phyloP scores from a whole-genome alignment of 2,329 filamentous ascomycete species.

The Microsporum ferrugineum region DNA sequence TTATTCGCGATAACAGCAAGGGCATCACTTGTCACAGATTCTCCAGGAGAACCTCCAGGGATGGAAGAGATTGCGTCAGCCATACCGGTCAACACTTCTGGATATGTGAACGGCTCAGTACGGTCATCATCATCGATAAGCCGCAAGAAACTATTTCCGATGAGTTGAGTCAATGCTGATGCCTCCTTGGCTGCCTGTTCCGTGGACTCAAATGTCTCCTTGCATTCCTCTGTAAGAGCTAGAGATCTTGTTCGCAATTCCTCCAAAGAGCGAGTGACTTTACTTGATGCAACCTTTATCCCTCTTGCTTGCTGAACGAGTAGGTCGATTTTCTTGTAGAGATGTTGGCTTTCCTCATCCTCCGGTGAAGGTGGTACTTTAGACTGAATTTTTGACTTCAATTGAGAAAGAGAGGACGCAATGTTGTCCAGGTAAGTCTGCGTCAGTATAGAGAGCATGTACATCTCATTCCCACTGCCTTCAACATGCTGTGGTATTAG shows the following conservation, averaged over 20 bases:
- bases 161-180: slow-evolving; percentile 52
- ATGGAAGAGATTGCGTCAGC: slow-evolving; percentile 22
- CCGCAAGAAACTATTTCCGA: slow-evolving; percentile 55
- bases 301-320: slow-evolving; percentile 67
- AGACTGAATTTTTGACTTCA: slow-evolving; percentile 55
- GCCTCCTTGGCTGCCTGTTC: slow-evolving; percentile 55
- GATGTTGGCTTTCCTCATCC: slow-evolving; percentile 57
- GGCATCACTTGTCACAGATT: slow-evolving; percentile 41
- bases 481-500: slow-evolving; percentile 60
- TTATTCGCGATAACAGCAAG: slow-evolving; percentile 58
- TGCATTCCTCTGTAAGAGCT: slow-evolving; percentile 56
- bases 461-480: slow-evolving; percentile 64
- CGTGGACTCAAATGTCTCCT: slow-evolving; percentile 57
- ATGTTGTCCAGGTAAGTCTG: slow-evolving; percentile 74
- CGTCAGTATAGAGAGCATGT: slow-evolving; percentile 64
- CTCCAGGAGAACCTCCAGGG: slow-evolving; percentile 18
- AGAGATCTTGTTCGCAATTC: slow-evolving; percentile 67
- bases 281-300: slow-evolving; percentile 70
- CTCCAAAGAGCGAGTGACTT: slow-evolving; percentile 63
- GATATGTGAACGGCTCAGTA: slow-evolving; percentile 53
- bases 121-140: slow-evolving; percentile 63
- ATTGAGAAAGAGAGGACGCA: slow-evolving; percentile 53
- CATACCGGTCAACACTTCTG: slow-evolving; percentile 55
- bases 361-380: slow-evolving; percentile 50
- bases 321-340: slow-evolving; percentile 58